Evolutionary conservation across 805 yeast species (phyloP).

Genomic region (Lipomyces anomalus): DNA sequence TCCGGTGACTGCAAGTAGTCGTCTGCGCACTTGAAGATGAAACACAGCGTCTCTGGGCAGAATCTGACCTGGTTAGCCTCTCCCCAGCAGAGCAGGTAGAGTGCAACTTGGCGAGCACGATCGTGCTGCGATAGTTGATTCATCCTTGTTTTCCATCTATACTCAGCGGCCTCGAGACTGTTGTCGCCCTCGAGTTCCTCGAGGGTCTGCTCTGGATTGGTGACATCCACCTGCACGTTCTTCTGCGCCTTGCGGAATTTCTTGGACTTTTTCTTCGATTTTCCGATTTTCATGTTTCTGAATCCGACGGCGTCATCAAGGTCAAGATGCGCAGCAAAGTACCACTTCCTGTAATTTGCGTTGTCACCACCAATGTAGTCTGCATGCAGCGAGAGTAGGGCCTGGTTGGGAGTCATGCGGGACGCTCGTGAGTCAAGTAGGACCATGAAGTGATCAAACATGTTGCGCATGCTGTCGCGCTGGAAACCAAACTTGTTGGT

Average conservation of each 20-base stretch:
- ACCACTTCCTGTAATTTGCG: constrained; percentile 88
- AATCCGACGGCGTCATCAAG: constrained; percentile 64
- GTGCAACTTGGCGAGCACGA: constrained; percentile 59
- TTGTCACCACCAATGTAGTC: constrained; percentile 90
- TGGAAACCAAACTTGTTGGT: constrained; percentile 78
- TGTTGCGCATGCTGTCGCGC: constrained; percentile 65
- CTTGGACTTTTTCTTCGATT: constrained; percentile 45
- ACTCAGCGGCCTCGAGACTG: constrained; percentile 70
- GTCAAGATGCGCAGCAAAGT: constrained; percentile 76
- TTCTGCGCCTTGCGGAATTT: constrained; percentile 41
- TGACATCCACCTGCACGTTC: constrained; percentile 39
- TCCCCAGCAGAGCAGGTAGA: constrained; percentile 65
- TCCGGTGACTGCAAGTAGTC: constrained; percentile 86
- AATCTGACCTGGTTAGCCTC: constrained; percentile 86
- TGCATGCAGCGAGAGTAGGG: constrained; percentile 71
- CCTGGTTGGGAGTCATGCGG: constrained; percentile 64
- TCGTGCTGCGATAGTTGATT: constrained; percentile 47
- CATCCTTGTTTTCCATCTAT: constrained; percentile 70
- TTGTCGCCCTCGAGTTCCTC: constrained; percentile 65
- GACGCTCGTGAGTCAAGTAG: constrained; percentile 84
- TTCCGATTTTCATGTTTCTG: constrained; percentile 51
- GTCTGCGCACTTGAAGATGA: constrained; percentile 88
- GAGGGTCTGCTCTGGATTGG: constrained; percentile 53
- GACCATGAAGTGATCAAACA: constrained; percentile 72
- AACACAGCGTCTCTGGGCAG: constrained; percentile 83